These are phyloP conservation scores for Nematodospora valgi DNA, from an alignment of 805 yeast genomes.

Conservation along the genomic window DNA sequence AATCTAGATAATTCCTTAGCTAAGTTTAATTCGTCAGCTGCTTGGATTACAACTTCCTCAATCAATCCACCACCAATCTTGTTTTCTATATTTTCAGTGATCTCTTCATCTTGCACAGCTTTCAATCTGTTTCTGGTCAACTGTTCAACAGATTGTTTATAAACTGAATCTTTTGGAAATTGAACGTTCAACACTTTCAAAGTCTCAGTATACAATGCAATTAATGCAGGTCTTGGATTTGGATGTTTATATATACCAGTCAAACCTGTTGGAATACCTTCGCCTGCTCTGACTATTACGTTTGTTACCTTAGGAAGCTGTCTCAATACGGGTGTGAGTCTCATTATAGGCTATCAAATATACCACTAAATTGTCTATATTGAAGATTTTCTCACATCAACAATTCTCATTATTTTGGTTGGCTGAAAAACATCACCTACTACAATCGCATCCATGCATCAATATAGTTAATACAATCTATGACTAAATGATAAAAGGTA, in stretches of 20 bases:
- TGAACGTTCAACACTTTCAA: constrained; percentile 52
- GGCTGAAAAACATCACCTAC: constrained; percentile 10
- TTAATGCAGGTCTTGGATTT: constrained; percentile 75
- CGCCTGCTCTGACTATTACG: constrained; percentile 55
- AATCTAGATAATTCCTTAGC: constrained; percentile 64
- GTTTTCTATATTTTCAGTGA: constrained; percentile 62
- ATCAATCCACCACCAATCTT: constrained; percentile 79
- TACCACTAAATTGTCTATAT: background rate
- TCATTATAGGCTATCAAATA: constrained; percentile 20
- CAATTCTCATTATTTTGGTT: constrained; percentile 17
- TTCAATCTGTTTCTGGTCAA: constrained; percentile 67
- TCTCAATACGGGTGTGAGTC: constrained; percentile 39
- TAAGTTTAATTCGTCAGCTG: constrained; percentile 71
- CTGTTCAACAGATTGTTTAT: constrained; percentile 69
- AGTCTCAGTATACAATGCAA: constrained; percentile 68
- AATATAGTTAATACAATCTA: too few relatives aligned
- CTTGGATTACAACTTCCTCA: constrained; percentile 80
- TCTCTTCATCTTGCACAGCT: constrained; percentile 61
- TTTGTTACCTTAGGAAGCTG: constrained; percentile 20
- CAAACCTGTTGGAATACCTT: constrained; percentile 76
- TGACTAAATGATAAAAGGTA: too few relatives aligned
- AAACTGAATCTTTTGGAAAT: constrained; percentile 71
- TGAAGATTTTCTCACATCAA: background rate
- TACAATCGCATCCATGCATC: background rate
- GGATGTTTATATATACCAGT: constrained; percentile 80